phyloP scores from a whole-genome alignment of 1,139 yeast genomes.

The Pneumocystis wakefieldiae region DNA sequence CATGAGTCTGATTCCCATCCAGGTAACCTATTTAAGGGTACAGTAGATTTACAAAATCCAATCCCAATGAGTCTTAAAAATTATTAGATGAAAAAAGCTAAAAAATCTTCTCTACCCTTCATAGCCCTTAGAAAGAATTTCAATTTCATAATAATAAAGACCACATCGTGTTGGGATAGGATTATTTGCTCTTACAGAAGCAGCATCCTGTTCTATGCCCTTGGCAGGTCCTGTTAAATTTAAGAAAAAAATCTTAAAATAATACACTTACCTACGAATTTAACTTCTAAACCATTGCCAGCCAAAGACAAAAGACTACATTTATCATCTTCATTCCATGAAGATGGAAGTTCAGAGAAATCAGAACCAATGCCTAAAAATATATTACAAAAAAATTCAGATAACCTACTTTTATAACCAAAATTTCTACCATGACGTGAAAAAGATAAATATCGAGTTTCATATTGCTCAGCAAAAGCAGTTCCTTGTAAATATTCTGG shows the following conservation, averaged over 20 bases:
- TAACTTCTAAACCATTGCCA: constrained; percentile 9
- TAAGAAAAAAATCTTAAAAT: background rate
- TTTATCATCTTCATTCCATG: constrained; percentile 9
- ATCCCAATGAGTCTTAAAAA: constrained; percentile 19
- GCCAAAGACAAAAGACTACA: constrained; percentile 8
- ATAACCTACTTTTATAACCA: background rate
- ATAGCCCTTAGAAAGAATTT: constrained; percentile 29
- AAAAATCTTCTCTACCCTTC: constrained; percentile 26
- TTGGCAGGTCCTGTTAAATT: constrained; percentile 11
- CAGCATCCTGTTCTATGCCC: constrained; percentile 17
- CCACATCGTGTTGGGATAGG: constrained; percentile 34
- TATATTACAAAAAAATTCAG: background rate
- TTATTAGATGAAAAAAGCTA: constrained; percentile 26
- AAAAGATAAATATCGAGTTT: background rate
- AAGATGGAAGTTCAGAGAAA: constrained; percentile 4
- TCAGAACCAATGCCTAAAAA: background rate
- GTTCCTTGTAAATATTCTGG: constrained; percentile 10
- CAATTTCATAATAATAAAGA: constrained; percentile 43
- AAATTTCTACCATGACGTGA: background rate
- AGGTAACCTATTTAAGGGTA: constrained; percentile 25
- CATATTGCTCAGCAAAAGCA: constrained; percentile 9
- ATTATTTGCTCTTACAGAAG: constrained; percentile 31
- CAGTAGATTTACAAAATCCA: constrained; percentile 23
- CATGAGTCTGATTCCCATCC: constrained; percentile 38
- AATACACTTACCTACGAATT: constrained; percentile 8